Conservation (phyloP, 495 filamentous ascomycete genomes). For the Hypoxylon trugodes region DNA sequence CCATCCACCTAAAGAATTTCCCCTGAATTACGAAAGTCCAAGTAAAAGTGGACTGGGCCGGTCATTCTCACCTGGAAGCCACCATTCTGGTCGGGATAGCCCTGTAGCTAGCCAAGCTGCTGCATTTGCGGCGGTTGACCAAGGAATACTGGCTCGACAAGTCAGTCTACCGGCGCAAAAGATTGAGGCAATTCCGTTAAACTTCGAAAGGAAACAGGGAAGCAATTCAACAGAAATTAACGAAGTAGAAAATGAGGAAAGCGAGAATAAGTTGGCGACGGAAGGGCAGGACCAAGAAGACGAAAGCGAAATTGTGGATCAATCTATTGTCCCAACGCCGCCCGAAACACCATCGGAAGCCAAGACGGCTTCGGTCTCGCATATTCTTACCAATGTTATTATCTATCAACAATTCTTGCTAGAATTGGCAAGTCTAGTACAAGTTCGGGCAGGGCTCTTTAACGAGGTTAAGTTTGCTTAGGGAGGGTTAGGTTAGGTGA, state of each 20-base stretch:
- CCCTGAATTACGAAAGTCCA: conserved; percentile 42
- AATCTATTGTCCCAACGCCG: conserved; percentile 33
- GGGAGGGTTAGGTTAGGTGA: neutral
- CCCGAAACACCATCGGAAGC: conserved; percentile 42
- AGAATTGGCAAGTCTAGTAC: conserved; percentile 85
- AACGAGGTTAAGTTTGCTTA: conserved; percentile 79
- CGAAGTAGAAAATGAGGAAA: conserved; percentile 32
- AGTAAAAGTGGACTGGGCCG: conserved; percentile 38
- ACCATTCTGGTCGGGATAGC: conserved; percentile 39
- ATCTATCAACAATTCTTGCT: conserved; percentile 85
- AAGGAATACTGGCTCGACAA: conserved; percentile 58
- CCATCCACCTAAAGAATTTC: conserved; percentile 44
- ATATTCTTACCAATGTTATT: conserved; percentile 83
- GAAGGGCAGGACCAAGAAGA: conserved; percentile 47
- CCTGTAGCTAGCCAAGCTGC: conserved; percentile 53
- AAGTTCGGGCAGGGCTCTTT: conserved; percentile 86
- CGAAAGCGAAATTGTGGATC: conserved; percentile 52
- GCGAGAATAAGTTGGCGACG: conserved; percentile 28
- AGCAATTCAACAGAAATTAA: conserved; percentile 31
- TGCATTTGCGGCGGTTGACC: conserved; percentile 62
- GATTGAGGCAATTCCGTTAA: conserved; percentile 51
- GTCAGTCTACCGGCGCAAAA: conserved; percentile 49
- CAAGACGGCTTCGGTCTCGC: conserved; percentile 74
- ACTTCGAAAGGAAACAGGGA: conserved; percentile 45
- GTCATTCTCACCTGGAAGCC: conserved; percentile 51